Conservation (phyloP, 345 rosid species). For the Acer negundo region DNA sequence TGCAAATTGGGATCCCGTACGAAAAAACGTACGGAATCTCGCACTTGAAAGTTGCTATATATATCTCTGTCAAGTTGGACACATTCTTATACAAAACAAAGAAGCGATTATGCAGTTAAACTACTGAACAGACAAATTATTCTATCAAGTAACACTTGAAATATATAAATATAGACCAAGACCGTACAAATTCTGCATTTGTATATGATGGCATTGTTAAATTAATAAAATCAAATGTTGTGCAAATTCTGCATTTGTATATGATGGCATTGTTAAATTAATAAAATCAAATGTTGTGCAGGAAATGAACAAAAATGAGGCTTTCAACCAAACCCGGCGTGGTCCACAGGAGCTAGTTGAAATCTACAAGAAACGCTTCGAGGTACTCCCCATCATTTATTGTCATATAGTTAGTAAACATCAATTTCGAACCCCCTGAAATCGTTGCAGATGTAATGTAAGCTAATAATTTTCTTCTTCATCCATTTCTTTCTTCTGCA, state of each 20-base stretch:
- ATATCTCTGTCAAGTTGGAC: not conserved
- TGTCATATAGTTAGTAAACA: not conserved
- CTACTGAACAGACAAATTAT: no score
- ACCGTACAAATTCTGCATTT: not conserved
- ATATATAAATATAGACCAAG: no score
- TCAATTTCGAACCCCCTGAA: not conserved
- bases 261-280: not conserved
- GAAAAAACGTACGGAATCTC: no score
- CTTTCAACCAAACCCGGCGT: constrained; percentile 62
- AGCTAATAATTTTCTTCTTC: not conserved
- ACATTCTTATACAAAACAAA: not conserved
- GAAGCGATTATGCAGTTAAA: no score
- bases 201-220: not conserved
- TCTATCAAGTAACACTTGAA: no score
- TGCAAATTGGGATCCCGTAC: no score
- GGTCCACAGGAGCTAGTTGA: constrained; percentile 66
- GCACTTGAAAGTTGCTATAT: no score
- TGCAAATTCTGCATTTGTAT: constrained; percentile 20
- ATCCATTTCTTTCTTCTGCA: constrained; percentile 13
- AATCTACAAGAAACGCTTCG: constrained; percentile 47
- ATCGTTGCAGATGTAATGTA: not conserved
- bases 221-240: not conserved
- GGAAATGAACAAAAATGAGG: constrained; percentile 75
- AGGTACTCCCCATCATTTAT: constrained; percentile 30
- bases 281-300: constrained; percentile 17